Percentiles rank a stretch among this genome's conserved stretches.
These are phyloP conservation scores for Lactarius trivialis DNA, from an alignment of 768 basidiomycete species.

Conservation along the genomic window DNA sequence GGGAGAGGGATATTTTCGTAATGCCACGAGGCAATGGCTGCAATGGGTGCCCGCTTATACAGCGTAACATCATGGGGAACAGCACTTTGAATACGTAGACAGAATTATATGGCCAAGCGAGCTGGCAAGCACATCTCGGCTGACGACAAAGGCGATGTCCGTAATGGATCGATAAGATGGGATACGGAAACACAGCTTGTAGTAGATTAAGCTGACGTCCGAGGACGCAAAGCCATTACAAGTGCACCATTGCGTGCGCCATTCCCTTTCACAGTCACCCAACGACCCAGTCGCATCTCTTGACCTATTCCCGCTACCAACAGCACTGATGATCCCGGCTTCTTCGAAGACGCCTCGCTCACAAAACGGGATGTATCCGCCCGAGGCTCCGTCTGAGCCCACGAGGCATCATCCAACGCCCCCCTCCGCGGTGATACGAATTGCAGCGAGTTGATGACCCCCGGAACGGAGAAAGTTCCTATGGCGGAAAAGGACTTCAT, in stretches of 20 bases:
- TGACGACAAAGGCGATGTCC: not conserved
- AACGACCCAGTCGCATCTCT: constrained; percentile 86
- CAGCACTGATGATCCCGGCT: constrained; percentile 32
- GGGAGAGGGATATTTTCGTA: not conserved
- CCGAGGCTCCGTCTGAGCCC: constrained; percentile 28
- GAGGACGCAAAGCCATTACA: constrained; percentile 51
- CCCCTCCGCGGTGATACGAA: constrained; percentile 49
- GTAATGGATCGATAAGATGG: not conserved
- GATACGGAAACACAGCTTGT: not conserved
- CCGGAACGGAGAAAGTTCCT: constrained; percentile 58
- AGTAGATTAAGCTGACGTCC: constrained; percentile 24
- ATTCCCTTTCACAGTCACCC: constrained; percentile 68
- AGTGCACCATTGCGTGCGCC: constrained; percentile 69
- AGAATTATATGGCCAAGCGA: not conserved
- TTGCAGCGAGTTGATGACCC: constrained; percentile 89
- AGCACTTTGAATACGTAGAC: not conserved
- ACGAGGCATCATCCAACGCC: constrained; percentile 39
- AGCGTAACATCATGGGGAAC: constrained; percentile 1
- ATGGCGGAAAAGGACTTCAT: constrained; percentile 69
- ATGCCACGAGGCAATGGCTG: constrained; percentile 5
- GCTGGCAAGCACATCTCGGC: not conserved
- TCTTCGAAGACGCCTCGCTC: constrained; percentile 16
- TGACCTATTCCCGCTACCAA: constrained; percentile 79
- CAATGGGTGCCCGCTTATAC: not conserved
- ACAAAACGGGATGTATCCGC: constrained; percentile 30